phyloP scores from a whole-genome alignment of 164 flowering plant species.

The Taxillus chinensis region DNA sequence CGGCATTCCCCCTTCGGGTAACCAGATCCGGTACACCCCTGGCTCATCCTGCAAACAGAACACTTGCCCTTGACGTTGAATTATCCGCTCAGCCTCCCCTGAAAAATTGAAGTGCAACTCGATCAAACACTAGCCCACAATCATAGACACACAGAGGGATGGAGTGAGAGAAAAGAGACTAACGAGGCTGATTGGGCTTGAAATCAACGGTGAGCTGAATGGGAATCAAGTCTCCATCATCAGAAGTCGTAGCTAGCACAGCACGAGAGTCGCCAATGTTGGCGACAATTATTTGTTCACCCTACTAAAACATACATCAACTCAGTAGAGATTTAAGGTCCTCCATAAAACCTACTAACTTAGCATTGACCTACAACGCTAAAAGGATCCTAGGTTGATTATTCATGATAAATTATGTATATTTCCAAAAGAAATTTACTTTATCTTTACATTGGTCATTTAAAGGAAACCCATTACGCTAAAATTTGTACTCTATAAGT shows the following conservation, averaged over 20 bases:
- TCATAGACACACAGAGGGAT: not conserved
- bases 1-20: conserved; percentile 56
- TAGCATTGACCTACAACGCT: too few relatives aligned
- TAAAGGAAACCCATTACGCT: too few relatives aligned
- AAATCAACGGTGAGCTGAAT: conserved; percentile 74
- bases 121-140: not conserved
- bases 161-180: conserved; percentile 19
- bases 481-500: too few relatives aligned
- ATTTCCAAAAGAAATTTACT: too few relatives aligned
- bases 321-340: not conserved
- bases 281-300: conserved; percentile 51
- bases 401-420: too few relatives aligned
- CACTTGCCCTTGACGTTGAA: conserved; percentile 54
- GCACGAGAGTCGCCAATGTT: conserved; percentile 95
- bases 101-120: conserved; percentile 8
- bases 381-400: too few relatives aligned
- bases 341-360: too few relatives aligned
- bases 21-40: conserved; percentile 78
- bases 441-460: too few relatives aligned
- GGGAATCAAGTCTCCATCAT: conserved; percentile 63
- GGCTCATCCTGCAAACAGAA: conserved; percentile 75
- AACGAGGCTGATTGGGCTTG: conserved; percentile 81
- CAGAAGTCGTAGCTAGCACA: conserved; percentile 65
- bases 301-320: conserved; percentile 31
- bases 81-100: conserved; percentile 80